A percentile compares a stretch with the other conserved stretches of the same genome.
Conservation (phyloP, 2,329 filamentous ascomycete genomes). For the Colletotrichum sidae region DNA sequence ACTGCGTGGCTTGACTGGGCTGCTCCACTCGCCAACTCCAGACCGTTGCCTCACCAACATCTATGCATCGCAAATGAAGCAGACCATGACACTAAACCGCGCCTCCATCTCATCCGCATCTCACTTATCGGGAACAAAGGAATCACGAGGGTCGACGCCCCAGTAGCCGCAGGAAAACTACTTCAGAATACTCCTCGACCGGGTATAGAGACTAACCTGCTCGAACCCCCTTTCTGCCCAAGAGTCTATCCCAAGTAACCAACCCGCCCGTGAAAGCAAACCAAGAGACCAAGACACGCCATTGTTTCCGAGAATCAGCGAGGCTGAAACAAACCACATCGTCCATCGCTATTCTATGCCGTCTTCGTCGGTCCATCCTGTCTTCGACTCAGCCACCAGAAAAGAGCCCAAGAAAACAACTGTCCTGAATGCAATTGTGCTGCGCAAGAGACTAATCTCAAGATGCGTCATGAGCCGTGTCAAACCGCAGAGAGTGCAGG, state of each 20-base stretch:
- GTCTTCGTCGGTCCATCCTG: neutral
- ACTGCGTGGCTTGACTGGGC: no score
- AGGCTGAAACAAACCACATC: constrained; percentile 21
- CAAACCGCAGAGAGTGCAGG: constrained; percentile 3
- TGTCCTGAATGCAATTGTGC: constrained; percentile 6
- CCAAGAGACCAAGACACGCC: constrained; percentile 17
- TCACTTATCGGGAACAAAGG: constrained; percentile 19
- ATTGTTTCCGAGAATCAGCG: neutral
- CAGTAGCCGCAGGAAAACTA: constrained; percentile 2
- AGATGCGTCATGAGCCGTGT: neutral
- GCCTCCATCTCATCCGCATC: neutral
- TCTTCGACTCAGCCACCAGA: constrained; percentile 10
- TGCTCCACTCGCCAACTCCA: neutral
- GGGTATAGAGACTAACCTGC: constrained; percentile 13
- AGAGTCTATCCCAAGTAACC: constrained; percentile 8
- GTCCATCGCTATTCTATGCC: neutral
- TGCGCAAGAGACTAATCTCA: neutral
- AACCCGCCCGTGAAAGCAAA: constrained; percentile 18
- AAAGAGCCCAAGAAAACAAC: constrained; percentile 18
- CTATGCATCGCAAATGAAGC: neutral
- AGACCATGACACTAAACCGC: neutral
- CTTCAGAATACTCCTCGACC: constrained; percentile 17
- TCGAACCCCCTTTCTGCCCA: constrained; percentile 23
- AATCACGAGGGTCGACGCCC: neutral
- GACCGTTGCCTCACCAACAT: neutral